A percentile compares a stretch with the other conserved stretches of the same genome.
Conservation (phyloP, 139 green algal genomes). For the Astrephomene gubernaculifera region DNA sequence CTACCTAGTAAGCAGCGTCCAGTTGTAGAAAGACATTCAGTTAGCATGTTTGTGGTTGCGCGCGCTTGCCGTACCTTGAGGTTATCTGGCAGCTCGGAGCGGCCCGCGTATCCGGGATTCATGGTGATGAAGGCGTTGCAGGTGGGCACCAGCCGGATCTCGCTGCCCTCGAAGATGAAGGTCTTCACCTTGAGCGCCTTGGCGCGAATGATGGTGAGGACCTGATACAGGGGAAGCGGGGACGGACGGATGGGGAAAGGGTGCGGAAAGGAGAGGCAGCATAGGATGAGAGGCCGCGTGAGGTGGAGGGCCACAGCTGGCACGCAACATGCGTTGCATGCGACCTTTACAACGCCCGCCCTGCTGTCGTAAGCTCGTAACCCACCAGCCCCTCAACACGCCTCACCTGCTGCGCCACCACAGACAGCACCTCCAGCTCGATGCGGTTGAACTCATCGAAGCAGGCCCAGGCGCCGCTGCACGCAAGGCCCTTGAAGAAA, state of each 20-base stretch:
- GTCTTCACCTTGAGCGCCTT: slow-evolving; percentile 65
- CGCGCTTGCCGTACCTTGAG: slow-evolving; percentile 68
- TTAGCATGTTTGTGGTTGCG: too few relatives aligned
- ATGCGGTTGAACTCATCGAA: slow-evolving; percentile 91
- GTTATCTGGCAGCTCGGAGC: slow-evolving; percentile 82
- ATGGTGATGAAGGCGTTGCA: slow-evolving; percentile 82
- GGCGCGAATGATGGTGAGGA: slow-evolving; percentile 73
- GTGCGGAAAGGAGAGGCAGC: too few relatives aligned
- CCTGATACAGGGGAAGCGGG: slow-evolving; percentile 49
- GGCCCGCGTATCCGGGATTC: slow-evolving; percentile 80
- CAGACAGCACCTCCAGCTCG: slow-evolving; percentile 82
- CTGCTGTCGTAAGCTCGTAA: too few relatives aligned
- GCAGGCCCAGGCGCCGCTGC: slow-evolving; percentile 80
- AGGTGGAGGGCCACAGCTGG: too few relatives aligned
- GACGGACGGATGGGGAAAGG: too few relatives aligned
- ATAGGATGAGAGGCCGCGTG: too few relatives aligned
- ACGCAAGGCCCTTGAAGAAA: slow-evolving; percentile 87
- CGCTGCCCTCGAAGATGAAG: slow-evolving; percentile 78
- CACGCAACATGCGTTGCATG: too few relatives aligned
- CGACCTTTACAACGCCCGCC: too few relatives aligned
- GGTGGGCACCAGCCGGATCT: slow-evolving; percentile 70
- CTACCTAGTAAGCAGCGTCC: too few relatives aligned
- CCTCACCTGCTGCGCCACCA: slow-evolving; percentile 75
- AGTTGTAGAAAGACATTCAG: too few relatives aligned
- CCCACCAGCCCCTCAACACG: too few relatives aligned